Evolutionary conservation across 73 alveolate genomes (phyloP), one percentile per base, ranked within the genome.

Genomic region (Paramecium sonneborni): DNA sequence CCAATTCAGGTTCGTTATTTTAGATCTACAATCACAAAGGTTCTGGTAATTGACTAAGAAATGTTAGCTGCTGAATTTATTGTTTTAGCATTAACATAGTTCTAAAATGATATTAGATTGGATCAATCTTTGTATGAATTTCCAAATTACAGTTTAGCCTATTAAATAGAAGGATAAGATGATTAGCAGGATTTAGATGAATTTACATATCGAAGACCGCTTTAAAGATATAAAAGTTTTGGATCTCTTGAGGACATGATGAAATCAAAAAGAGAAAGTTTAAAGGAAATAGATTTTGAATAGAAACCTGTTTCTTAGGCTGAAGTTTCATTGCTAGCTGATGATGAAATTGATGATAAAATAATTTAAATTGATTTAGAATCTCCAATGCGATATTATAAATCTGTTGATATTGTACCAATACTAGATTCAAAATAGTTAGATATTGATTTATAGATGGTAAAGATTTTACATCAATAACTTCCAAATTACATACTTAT

Each of bases 101-200:
- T 38, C 35, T 23, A 30, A 21, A 79, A 79, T 23, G 90, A 79
- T 8, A 11, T 18, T 6, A 79, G 41, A 43, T 79, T 79, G 15
- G 90, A 79, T 79, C 15, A 79, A 43, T 21, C 69, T 23, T 44
- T 79, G 35, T 41, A 30, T 24, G 34, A 39, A 79, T 79, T 24
- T 44, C 90, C 90, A 21, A 79, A 79, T 79, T 79, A 43, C 43
- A 79, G 76, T 24, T 44, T 79, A 23, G 90, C 76, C 39, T 79
- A 79, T 79, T 11, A 79, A 44, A 37, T 79, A 20, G 72, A 79
- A 39, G 76, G 76, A 9, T 21, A 30, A n/a, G 90, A 79, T 30
- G 90, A 79, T 43, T 43, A 43, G 12, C 18, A 79, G 24, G 90
- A 44, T 79, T 57, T 20, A 21, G 69, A 43, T 38, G 44, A 79